Conservation (phyloP, 768 basidiomycete species). For the Boletus sp. region DNA sequence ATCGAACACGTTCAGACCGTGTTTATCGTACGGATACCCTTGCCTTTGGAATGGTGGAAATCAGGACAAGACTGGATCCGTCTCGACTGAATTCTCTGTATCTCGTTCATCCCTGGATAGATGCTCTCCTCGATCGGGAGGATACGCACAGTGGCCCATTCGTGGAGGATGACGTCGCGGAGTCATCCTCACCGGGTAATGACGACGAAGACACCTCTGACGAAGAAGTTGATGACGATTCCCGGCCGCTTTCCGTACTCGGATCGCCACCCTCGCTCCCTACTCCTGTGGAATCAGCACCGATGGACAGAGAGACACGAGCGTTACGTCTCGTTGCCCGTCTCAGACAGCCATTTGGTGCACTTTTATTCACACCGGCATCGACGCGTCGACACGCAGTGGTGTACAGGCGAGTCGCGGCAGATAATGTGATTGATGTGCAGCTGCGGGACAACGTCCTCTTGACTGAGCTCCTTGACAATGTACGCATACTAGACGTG, state of each 20-base stretch:
- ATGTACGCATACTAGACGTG: neutral
- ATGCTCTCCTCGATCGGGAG: neutral
- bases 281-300: neutral
- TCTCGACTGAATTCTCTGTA: neutral
- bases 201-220: neutral
- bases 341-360: neutral
- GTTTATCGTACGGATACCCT: neutral
- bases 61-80: neutral
- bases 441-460: neutral
- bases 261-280: neutral
- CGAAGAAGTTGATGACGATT: neutral
- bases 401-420: constrained; percentile 5
- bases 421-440: neutral
- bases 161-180: neutral
- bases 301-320: neutral
- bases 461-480: neutral
- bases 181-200: neutral
- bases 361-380: no score
- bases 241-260: neutral
- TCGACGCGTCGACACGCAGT: neutral
- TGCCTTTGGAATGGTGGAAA: neutral
- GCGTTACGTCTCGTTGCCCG: neutral
- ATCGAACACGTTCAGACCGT: neutral
- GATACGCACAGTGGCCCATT: neutral
- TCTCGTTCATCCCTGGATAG: constrained; percentile 4